Evolutionary conservation across 345 rosid species (phyloP).

Genomic region (Excoecaria agallocha): DNA sequence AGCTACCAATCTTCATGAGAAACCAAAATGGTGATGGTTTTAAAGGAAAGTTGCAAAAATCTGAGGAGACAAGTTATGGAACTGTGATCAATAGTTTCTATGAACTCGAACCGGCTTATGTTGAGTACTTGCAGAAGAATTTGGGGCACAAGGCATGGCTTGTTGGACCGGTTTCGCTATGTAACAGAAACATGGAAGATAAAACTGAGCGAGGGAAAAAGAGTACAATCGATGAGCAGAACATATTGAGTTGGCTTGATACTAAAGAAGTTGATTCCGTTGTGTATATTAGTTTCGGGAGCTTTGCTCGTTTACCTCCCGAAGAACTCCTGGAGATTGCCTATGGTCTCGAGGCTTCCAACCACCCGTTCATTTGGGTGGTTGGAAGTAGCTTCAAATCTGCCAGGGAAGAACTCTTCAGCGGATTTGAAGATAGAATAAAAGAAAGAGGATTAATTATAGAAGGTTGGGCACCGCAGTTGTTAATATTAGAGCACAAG

Average conservation of each 20-base stretch:
- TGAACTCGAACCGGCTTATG: conserved; percentile 49
- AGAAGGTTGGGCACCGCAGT: conserved; percentile 23
- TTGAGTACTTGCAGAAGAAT: conserved; percentile 30
- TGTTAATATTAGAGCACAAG: conserved; percentile 10
- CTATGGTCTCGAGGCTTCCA: conserved; percentile 38
- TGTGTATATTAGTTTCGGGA: conserved; percentile 50
- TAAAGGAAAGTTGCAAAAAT: neutral
- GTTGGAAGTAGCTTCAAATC: conserved; percentile 30
- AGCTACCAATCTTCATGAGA: conserved; percentile 25
- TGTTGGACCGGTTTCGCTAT: conserved; percentile 49
- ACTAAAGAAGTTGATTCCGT: conserved; percentile 44
- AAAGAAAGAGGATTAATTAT: conserved; percentile 12
- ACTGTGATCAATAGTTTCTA: conserved; percentile 40
- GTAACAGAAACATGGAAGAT: conserved; percentile 32
- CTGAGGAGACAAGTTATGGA: conserved; percentile 30
- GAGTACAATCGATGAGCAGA: conserved; percentile 26
- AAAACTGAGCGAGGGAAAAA: conserved; percentile 43
- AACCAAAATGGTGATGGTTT: neutral
- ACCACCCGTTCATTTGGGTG: conserved; percentile 49
- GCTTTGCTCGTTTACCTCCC: conserved; percentile 32
- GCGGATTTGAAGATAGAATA: conserved; percentile 41
- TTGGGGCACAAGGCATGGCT: conserved; percentile 43
- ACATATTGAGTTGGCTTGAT: conserved; percentile 43
- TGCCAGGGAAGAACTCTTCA: conserved; percentile 16
- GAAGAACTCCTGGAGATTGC: conserved; percentile 48